phyloP scores from a whole-genome alignment of 2,329 filamentous ascomycete species.

The Hymenoscyphus fructigenus region DNA sequence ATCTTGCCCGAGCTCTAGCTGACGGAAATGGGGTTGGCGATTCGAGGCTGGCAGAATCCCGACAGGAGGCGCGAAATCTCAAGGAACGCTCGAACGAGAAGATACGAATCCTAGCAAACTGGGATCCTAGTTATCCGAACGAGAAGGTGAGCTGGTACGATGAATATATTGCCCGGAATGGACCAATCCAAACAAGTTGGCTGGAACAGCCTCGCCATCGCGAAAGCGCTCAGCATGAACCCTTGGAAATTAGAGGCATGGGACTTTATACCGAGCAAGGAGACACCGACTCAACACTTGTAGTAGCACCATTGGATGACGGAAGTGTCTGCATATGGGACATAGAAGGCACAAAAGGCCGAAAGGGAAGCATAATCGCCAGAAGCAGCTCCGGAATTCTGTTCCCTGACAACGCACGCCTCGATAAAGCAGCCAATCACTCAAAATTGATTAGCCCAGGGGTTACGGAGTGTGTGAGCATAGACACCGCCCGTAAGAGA shows the following conservation, averaged over 20 bases:
- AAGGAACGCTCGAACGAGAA: conserved; percentile 40
- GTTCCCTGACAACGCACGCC: conserved; percentile 51
- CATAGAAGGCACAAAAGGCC: conserved; percentile 54
- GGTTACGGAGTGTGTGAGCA: conserved; percentile 78
- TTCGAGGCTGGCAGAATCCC: conserved; percentile 27
- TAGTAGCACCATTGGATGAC: conserved; percentile 79
- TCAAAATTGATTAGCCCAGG: conserved; percentile 69
- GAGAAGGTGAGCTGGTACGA: conserved; percentile 83
- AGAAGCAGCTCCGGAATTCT: conserved; percentile 68
- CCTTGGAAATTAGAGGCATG: conserved; percentile 70
- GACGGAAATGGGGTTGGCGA: conserved; percentile 32
- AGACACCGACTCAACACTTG: conserved; percentile 53
- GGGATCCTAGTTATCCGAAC: conserved; percentile 74
- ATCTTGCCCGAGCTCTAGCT: conserved; percentile 31
- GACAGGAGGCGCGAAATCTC: conserved; percentile 26
- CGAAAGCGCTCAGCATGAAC: conserved; percentile 44
- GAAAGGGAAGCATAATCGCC: conserved; percentile 62
- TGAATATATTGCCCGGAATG: conserved; percentile 83
- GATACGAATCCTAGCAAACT: conserved; percentile 67
- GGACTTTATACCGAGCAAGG: conserved; percentile 62
- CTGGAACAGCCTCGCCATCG: conserved; percentile 59
- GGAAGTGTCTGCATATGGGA: conserved; percentile 90
- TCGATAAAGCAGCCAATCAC: conserved; percentile 43
- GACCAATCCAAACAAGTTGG: conserved; percentile 73
- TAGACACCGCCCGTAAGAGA: conserved; percentile 65